Evolutionary conservation across 2,329 filamentous ascomycete species (phyloP).

Genomic region (Colletotrichum cuscutae): DNA sequence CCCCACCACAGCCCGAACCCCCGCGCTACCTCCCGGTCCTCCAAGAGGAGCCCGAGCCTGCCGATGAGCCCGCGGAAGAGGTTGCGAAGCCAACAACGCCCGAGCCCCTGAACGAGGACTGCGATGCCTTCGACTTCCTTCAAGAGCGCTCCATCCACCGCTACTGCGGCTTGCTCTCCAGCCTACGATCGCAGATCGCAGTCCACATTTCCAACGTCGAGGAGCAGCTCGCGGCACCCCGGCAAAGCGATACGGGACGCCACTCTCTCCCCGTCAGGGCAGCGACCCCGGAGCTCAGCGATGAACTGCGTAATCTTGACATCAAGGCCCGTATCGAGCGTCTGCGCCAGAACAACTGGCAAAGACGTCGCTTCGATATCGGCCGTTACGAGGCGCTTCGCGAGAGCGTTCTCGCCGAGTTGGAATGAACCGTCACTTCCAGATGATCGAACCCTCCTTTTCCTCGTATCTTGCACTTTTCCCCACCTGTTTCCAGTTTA

Average conservation of each 20-base stretch:
- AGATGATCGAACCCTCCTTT: constrained; percentile 1
- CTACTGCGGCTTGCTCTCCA: constrained; percentile 58
- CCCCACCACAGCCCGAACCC: constrained; percentile 33
- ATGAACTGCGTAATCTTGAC: constrained; percentile 52
- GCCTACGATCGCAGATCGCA: constrained; percentile 59
- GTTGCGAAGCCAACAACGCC: constrained; percentile 36
- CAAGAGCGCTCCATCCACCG: constrained; percentile 58
- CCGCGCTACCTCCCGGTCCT: constrained; percentile 32
- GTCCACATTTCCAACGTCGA: constrained; percentile 60
- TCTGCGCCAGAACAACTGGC: constrained; percentile 65
- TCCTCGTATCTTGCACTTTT: neutral
- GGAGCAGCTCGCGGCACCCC: constrained; percentile 44
- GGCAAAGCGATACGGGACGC: constrained; percentile 34
- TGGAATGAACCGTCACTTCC: constrained; percentile 42
- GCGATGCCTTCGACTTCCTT: constrained; percentile 47
- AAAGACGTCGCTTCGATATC: constrained; percentile 64
- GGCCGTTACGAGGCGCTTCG: constrained; percentile 63
- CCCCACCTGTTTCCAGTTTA: neutral
- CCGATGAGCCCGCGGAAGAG: constrained; percentile 36
- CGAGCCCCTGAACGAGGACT: constrained; percentile 32
- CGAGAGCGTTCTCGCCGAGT: constrained; percentile 62
- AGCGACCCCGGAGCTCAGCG: constrained; percentile 38
- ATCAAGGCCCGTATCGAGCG: constrained; percentile 64
- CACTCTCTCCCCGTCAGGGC: constrained; percentile 27
- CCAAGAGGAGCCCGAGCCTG: constrained; percentile 34